Percentiles rank a stretch among this genome's conserved stretches.
phyloP scores from a whole-genome alignment of 768 basidiomycete species.

The Coprinopsis marcescibilis region DNA sequence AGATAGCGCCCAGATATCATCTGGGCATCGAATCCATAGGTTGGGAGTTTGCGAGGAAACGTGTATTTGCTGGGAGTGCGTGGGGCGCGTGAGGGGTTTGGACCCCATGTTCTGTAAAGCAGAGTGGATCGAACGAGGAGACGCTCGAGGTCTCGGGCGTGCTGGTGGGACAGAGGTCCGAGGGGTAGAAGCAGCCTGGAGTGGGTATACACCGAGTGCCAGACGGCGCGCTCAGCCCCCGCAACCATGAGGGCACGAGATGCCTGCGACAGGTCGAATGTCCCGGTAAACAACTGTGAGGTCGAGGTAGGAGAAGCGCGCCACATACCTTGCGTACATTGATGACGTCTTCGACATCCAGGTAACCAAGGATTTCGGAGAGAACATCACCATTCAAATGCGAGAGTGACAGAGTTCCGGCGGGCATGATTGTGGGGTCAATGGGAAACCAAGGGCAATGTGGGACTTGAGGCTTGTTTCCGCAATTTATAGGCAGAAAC shows the following conservation, averaged over 20 bases:
- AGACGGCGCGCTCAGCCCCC: conserved; percentile 17
- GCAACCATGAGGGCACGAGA: conserved; percentile 14
- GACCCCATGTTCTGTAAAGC: conserved; percentile 15
- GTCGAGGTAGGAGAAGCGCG: not conserved
- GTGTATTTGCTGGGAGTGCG: conserved; percentile 10
- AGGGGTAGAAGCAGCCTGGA: conserved; percentile 17
- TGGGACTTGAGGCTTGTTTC: not conserved
- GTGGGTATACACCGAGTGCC: conserved; percentile 16
- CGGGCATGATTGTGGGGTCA: not conserved
- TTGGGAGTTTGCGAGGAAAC: conserved; percentile 17
- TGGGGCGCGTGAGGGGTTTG: conserved; percentile 8
- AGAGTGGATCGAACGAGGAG: conserved; percentile 16
- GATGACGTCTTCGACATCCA: conserved; percentile 15
- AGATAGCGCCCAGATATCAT: conserved; percentile 21
- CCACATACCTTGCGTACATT: conserved; percentile 17
- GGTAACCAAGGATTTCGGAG: conserved; percentile 18
- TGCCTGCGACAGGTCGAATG: conserved; percentile 10
- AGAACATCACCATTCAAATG: conserved; percentile 13
- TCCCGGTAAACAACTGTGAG: not conserved
- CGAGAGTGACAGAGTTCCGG: not conserved
- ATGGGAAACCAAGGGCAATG: not conserved
- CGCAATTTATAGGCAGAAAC: not conserved
- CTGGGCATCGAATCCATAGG: conserved; percentile 17
- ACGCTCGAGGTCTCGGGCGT: conserved; percentile 14
- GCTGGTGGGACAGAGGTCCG: conserved; percentile 14